Base-by-base conservation (phyloP, 2,329 filamentous ascomycete genomes). In the Talaromyces islandicus region DNA sequence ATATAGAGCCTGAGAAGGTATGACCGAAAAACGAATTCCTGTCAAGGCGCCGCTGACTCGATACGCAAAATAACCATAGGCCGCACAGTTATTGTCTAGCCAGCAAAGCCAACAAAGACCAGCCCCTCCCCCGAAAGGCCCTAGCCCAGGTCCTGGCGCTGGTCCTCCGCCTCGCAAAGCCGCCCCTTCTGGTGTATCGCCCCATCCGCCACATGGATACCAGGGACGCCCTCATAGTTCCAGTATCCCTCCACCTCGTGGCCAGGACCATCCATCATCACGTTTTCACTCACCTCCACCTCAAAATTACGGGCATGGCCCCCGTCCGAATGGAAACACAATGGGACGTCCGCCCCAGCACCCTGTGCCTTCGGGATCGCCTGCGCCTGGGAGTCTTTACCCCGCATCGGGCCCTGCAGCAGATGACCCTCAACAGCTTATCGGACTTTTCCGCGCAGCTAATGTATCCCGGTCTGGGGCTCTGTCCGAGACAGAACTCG, bases 381-480 rank as follows among this genome's bases (percentile, higher is more conserved):
- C 84, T 85, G 65, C 85, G 87, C 66, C 83, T 35, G 32, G 4
- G 91, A 55, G 54, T 63, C 77, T 83, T 64, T 78, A 79, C 73
- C 80, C 69, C 74, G 79, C 77, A 70, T 62, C 78, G 75, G 59
- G 81, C 67, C 62, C 81, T 61, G 67, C 78, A 73, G 63, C 81
- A 74, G 65, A 83, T 77, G 67, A 82, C 72, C 80, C 81, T 12
- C 77, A 81, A 57, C 83, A 86, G 63, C 82, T 99, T 19, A 86
- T 91, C 73, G 90, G 90, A 4, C 81, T 97, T 27, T 99, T 97
- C 78, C 84, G 90, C 62, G 91, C 92, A 1, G 93, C 97, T 14
- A 95, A 99, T 77, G 92, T 66, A 32, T 74, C 73, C 85, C 88
- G 86, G 59, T 91, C 84, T 56, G 92, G 93, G 21, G 86, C 92